Conservation (phyloP, 2,329 filamentous ascomycete species). For the Fusarium falciforme region DNA sequence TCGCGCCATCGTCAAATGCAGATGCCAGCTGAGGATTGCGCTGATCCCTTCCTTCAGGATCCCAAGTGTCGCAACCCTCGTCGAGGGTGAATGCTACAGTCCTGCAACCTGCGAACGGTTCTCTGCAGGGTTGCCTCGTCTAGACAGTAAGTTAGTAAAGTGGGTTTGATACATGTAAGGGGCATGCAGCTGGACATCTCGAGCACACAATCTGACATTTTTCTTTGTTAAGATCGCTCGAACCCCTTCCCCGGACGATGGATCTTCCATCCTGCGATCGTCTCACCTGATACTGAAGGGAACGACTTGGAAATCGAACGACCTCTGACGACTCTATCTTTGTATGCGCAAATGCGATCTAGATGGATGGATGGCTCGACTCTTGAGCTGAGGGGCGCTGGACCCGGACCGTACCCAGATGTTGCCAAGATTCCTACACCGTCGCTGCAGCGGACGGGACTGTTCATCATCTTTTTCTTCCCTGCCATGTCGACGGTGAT, state of each 20-base stretch:
- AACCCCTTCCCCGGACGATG: background rate
- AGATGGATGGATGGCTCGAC: background rate
- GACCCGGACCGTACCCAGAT: constrained; percentile 32
- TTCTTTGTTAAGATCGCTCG: background rate
- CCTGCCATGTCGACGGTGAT: constrained; percentile 44
- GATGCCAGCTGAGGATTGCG: background rate
- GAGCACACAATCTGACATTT: background rate
- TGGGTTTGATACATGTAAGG: background rate
- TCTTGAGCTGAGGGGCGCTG: background rate
- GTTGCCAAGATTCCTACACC: constrained; percentile 47
- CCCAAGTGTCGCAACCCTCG: background rate
- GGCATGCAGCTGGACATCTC: background rate
- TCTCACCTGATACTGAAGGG: background rate
- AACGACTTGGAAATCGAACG: background rate
- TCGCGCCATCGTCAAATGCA: background rate
- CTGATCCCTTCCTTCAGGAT: background rate
- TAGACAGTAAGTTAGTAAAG: background rate
- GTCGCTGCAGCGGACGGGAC: constrained; percentile 44
- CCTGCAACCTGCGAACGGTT: background rate
- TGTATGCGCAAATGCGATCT: background rate
- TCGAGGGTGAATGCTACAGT: background rate
- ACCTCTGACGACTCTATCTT: background rate
- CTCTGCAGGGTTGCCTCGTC: background rate
- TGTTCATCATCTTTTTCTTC: constrained; percentile 49
- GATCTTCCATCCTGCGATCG: background rate